Percentiles rank a stretch among this genome's conserved stretches.
These are phyloP conservation scores for Aureobasidium sp. DNA, from an alignment of 2,329 filamentous ascomycete species.

Conservation along the genomic window DNA sequence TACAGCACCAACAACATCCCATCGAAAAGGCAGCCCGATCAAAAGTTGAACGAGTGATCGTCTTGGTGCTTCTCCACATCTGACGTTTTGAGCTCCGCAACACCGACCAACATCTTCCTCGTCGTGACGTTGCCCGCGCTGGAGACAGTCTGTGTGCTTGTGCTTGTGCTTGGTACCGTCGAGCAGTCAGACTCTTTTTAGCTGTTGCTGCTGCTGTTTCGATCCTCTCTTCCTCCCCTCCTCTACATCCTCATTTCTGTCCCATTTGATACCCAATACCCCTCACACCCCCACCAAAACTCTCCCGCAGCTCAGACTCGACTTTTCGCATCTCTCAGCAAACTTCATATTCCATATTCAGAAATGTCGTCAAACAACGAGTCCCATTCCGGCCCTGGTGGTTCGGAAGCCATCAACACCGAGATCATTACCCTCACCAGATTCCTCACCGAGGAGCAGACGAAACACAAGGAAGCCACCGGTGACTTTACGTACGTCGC, in stretches of 20 bases:
- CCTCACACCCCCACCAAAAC: not conserved
- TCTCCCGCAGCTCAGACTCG: not conserved
- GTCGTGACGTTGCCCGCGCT: not conserved
- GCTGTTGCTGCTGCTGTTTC: constrained; percentile 1
- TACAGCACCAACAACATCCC: not conserved
- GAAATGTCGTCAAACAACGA: constrained; percentile 33
- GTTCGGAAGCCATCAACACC: constrained; percentile 79
- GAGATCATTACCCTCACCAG: constrained; percentile 93
- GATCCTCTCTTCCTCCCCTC: not conserved
- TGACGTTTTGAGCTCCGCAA: constrained; percentile 17
- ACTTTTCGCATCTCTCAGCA: not conserved
- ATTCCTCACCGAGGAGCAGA: constrained; percentile 93
- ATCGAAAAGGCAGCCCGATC: not conserved
- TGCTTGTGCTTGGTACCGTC: not conserved
- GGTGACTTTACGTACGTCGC: constrained; percentile 77
- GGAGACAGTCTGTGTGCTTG: not conserved
- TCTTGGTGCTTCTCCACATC: constrained; percentile 14
- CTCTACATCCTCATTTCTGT: not conserved
- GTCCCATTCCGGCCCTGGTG: constrained; percentile 44
- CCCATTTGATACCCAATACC: constrained; percentile 4
- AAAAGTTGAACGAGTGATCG: not conserved
- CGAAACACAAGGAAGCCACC: constrained; percentile 86
- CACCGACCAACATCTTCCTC: constrained; percentile 13
- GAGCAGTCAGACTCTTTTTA: not conserved
- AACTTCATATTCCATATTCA: constrained; percentile 6